Evolutionary conservation across 2,329 filamentous ascomycete genomes (phyloP).

Genomic region (Fusarium subtropicale): DNA sequence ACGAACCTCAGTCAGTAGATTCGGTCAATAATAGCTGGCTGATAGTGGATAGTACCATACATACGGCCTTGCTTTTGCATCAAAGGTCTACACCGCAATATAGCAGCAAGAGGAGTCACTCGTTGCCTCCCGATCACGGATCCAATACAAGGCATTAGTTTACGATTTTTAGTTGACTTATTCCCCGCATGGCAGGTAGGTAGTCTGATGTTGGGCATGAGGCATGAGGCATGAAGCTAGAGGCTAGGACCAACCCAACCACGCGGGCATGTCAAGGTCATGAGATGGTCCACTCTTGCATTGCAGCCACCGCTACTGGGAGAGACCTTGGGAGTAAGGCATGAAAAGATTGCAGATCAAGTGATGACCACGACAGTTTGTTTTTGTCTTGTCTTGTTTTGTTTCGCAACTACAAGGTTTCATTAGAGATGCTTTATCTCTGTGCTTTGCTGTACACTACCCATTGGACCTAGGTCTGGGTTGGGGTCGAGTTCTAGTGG

Average conservation of each 20-base stretch:
- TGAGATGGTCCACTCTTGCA: conserved; percentile 28
- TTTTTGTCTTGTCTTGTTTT: not conserved
- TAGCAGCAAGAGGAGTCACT: conserved; percentile 25
- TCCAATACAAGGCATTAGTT: conserved; percentile 9
- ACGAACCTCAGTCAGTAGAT: conserved; percentile 2
- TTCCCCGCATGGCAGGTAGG: conserved; percentile 36
- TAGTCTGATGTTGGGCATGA: conserved; percentile 32
- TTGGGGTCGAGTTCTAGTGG: conserved; percentile 10
- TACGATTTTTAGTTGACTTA: conserved; percentile 3
- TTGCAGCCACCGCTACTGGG: conserved; percentile 10
- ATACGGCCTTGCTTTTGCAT: not conserved
- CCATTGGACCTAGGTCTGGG: not conserved
- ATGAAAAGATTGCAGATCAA: conserved; percentile 13
- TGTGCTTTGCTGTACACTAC: not conserved
- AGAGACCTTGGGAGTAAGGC: conserved; percentile 5
- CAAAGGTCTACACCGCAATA: conserved; percentile 31
- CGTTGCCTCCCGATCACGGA: conserved; percentile 14
- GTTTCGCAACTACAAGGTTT: not conserved
- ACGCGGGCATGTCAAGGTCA: conserved; percentile 36
- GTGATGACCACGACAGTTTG: conserved; percentile 18
- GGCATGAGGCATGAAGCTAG: conserved; percentile 33
- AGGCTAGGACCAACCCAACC: conserved; percentile 29
- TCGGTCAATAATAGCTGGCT: not conserved
- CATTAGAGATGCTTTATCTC: not conserved
- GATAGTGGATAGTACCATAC: not conserved